Percentiles rank a stretch among this genome's conserved stretches.
Conservation (phyloP, 2,329 filamentous ascomycete genomes). For the Fusarium sp. region DNA sequence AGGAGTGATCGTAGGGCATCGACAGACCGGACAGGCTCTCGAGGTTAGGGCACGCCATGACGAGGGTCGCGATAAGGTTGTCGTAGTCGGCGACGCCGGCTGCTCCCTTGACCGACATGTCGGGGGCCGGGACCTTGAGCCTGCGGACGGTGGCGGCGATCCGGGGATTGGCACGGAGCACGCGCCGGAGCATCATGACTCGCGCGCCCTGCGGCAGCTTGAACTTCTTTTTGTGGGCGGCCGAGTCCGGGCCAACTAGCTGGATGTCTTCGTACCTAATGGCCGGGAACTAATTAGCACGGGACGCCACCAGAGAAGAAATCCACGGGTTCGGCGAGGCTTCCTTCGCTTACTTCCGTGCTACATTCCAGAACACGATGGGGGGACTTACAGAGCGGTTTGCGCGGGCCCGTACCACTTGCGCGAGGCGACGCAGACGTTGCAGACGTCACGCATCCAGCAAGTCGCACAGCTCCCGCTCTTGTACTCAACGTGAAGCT, state of each 20-base stretch:
- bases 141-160: conserved; percentile 70
- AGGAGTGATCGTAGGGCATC: conserved; percentile 69
- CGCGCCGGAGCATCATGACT: conserved; percentile 71
- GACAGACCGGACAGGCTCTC: conserved; percentile 71
- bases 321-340: not conserved
- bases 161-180: conserved; percentile 67
- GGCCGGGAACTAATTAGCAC: conserved; percentile 26
- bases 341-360: not conserved
- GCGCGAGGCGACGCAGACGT: conserved; percentile 65
- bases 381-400: conserved; percentile 63
- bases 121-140: conserved; percentile 68
- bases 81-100: conserved; percentile 66
- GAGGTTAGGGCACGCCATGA: conserved; percentile 77
- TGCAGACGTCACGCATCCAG: conserved; percentile 74
- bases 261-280: conserved; percentile 71
- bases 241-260: conserved; percentile 71
- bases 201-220: conserved; percentile 69
- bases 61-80: conserved; percentile 71
- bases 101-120: conserved; percentile 55
- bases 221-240: conserved; percentile 70
- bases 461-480: conserved; percentile 74
- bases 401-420: conserved; percentile 69
- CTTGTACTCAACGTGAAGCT: conserved; percentile 63
- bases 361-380: conserved; percentile 6
- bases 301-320: conserved; percentile 13